Evolutionary conservation across 495 filamentous ascomycete genomes (phyloP).

Genomic region (Acidiella bohemica): DNA sequence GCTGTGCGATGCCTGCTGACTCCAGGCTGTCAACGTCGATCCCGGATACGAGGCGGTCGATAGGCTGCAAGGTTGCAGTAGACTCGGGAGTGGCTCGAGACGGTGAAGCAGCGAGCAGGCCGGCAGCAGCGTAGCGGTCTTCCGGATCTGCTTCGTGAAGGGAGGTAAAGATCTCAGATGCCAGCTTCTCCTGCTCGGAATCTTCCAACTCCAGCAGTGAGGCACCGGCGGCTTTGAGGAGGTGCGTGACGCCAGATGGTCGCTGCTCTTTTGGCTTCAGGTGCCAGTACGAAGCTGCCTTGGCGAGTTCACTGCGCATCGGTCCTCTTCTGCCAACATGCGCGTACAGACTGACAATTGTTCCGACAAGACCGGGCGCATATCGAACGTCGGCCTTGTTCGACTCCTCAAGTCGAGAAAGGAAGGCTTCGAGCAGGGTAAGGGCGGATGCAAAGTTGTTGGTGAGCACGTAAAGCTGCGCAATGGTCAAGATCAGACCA

Average conservation of each 20-base stretch:
- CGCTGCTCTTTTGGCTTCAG: conserved; percentile 31
- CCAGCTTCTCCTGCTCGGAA: conserved; percentile 48
- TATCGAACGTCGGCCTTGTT: conserved; percentile 57
- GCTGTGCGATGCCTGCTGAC: conserved; percentile 56
- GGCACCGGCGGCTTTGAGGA: conserved; percentile 67
- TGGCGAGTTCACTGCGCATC: conserved; percentile 56
- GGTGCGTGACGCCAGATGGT: conserved; percentile 35
- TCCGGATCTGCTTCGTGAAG: conserved; percentile 48
- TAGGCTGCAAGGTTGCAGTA: conserved; percentile 41
- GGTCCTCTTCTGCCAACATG: conserved; percentile 62
- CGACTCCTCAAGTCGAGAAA: conserved; percentile 57
- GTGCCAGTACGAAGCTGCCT: conserved; percentile 74
- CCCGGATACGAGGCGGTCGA: conserved; percentile 49
- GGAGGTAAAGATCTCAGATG: conserved; percentile 59
- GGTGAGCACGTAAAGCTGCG: conserved; percentile 67
- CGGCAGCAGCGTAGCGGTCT: conserved; percentile 57
- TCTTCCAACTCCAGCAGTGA: conserved; percentile 64
- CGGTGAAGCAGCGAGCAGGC: conserved; percentile 72
- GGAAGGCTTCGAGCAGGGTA: conserved; percentile 56
- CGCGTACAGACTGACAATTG: conserved; percentile 68
- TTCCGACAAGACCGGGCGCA: conserved; percentile 74
- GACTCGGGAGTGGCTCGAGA: background rate
- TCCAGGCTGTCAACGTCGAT: conserved; percentile 61
- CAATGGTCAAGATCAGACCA: conserved; percentile 66
- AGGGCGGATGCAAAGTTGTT: conserved; percentile 69